Evolutionary conservation across 2,329 filamentous ascomycete species (phyloP).

Genomic region (Botrytis porri): DNA sequence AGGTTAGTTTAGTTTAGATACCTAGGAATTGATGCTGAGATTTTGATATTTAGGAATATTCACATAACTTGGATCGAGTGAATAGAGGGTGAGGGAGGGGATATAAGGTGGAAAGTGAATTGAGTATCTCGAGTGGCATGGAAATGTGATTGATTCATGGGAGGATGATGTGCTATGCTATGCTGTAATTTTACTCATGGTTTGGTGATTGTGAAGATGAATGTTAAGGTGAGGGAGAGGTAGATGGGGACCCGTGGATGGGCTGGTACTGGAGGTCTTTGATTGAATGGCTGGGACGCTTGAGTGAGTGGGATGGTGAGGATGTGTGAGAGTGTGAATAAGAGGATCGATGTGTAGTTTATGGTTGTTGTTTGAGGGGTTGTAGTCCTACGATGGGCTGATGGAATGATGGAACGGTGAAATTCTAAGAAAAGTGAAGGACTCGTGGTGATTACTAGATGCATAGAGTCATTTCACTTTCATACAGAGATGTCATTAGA

Average conservation of each 20-base stretch:
- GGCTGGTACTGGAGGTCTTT: not conserved
- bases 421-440: not conserved
- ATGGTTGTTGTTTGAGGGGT: not conserved
- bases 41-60: not conserved
- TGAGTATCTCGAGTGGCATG: not conserved
- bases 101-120: not conserved
- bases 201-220: not conserved
- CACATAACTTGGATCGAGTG: too few relatives aligned
- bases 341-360: not conserved
- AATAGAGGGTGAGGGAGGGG: too few relatives aligned
- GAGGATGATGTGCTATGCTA: not conserved
- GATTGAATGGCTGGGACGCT: not conserved
- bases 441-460: not conserved
- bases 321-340: not conserved
- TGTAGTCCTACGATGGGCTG: too few relatives aligned
- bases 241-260: not conserved
- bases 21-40: not conserved
- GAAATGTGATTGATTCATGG: not conserved
- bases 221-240: not conserved
- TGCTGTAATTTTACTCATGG: not conserved
- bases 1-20: not conserved
- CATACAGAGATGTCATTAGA: not conserved
- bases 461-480: not conserved
- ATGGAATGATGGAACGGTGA: not conserved
- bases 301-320: not conserved